phyloP scores from a whole-genome alignment of 805 yeast genomes.

The Teunomyces pallodes region DNA sequence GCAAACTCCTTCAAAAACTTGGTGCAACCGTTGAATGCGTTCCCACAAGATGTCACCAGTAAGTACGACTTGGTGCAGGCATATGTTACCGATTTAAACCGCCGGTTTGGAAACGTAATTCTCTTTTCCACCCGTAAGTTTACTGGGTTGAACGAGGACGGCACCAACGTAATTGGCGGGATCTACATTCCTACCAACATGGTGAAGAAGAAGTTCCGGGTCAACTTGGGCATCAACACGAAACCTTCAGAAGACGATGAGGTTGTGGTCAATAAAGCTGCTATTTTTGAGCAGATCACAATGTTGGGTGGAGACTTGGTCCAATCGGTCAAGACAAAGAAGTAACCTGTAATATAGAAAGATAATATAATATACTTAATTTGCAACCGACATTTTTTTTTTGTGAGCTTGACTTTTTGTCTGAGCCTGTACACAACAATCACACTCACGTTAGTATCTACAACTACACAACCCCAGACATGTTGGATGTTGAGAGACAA shows the following conservation, averaged over 20 bases:
- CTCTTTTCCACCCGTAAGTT: constrained; percentile 65
- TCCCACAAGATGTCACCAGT: constrained; percentile 45
- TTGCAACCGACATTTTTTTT: background rate
- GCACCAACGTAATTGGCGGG: constrained; percentile 71
- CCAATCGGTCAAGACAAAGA: constrained; percentile 36
- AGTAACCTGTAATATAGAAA: constrained; percentile 7
- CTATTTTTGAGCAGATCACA: constrained; percentile 70
- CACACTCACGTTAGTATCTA: background rate
- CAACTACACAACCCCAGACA: background rate
- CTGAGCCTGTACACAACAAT: background rate
- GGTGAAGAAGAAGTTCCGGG: constrained; percentile 68
- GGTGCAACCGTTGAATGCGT: constrained; percentile 38
- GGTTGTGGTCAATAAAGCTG: constrained; percentile 65
- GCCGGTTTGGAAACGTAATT: constrained; percentile 63
- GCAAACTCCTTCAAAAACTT: constrained; percentile 61
- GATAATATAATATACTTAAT: constrained; percentile 1
- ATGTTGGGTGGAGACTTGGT: constrained; percentile 66
- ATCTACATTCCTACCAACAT: constrained; percentile 69
- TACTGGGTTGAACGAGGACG: constrained; percentile 52
- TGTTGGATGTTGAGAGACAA: constrained; percentile 13
- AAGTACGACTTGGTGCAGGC: constrained; percentile 61
- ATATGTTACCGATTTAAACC: constrained; percentile 57
- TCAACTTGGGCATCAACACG: constrained; percentile 71
- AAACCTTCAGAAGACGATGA: constrained; percentile 55
- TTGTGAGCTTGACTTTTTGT: too few species aligned